phyloP scores from a whole-genome alignment of 257 asterid genomes.

The Solanum boliviense region DNA sequence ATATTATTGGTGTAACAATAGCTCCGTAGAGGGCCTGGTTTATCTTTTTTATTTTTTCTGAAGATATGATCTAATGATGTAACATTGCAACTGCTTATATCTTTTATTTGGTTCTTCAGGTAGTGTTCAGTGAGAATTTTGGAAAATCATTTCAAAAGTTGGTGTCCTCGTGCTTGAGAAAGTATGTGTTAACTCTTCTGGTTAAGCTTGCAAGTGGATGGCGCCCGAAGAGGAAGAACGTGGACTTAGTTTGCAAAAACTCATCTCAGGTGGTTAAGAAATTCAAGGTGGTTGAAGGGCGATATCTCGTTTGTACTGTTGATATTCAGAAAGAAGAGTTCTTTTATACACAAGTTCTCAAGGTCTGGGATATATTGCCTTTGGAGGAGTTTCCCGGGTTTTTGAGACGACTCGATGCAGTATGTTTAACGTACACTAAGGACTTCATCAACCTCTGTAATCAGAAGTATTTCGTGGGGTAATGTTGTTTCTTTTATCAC shows the following conservation, averaged over 20 bases:
- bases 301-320: constrained; percentile 36
- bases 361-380: constrained; percentile 55
- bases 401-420: constrained; percentile 33
- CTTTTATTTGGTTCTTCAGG: constrained; percentile 20
- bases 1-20: background rate
- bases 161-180: constrained; percentile 19
- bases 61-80: background rate
- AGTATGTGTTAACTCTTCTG: constrained; percentile 21
- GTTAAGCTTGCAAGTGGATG: constrained; percentile 59
- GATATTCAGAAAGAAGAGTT: constrained; percentile 41
- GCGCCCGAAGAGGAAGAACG: constrained; percentile 48
- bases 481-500: background rate
- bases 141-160: constrained; percentile 37
- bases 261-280: constrained; percentile 36
- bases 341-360: constrained; percentile 33
- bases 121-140: constrained; percentile 47
- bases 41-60: background rate
- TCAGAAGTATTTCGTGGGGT: constrained; percentile 37
- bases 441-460: constrained; percentile 39
- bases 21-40: background rate
- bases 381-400: constrained; percentile 29
- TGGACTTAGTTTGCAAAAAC: constrained; percentile 34
- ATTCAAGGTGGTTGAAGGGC: constrained; percentile 32
- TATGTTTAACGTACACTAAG: constrained; percentile 30
- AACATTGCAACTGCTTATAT: background rate